phyloP scores from a whole-genome alignment of 2,329 filamentous ascomycete species.

The Ophiobolus disseminans region DNA sequence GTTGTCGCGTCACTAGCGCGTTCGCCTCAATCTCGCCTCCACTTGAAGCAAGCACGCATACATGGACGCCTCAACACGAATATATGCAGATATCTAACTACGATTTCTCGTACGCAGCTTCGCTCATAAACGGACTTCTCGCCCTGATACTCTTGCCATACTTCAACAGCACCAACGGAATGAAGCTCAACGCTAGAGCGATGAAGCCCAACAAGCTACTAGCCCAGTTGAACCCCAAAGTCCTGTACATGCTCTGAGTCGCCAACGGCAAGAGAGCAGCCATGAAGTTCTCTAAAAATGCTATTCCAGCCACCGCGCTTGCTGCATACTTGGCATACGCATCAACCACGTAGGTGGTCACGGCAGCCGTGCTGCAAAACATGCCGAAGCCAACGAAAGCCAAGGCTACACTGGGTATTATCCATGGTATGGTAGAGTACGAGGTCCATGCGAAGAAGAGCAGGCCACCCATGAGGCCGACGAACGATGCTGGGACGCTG shows the following conservation, averaged over 20 bases:
- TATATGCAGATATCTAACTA: too few relatives aligned
- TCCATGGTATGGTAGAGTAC: constrained; percentile 54
- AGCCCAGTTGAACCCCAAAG: constrained; percentile 59
- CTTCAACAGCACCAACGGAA: constrained; percentile 54
- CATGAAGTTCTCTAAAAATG: constrained; percentile 58
- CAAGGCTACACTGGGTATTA: constrained; percentile 56
- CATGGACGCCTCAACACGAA: too few relatives aligned
- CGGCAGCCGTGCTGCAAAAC: constrained; percentile 54
- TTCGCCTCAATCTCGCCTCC: too few relatives aligned
- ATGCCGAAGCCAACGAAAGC: constrained; percentile 59
- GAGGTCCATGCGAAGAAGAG: constrained; percentile 61
- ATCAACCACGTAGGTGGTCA: constrained; percentile 59
- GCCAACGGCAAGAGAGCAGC: constrained; percentile 58
- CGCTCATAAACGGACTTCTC: constrained; percentile 49
- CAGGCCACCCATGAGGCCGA: constrained; percentile 58
- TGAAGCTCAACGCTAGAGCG: constrained; percentile 52
- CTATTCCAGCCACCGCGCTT: constrained; percentile 58
- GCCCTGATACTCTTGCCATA: constrained; percentile 52
- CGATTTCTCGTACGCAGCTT: constrained; percentile 28
- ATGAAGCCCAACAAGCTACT: constrained; percentile 56
- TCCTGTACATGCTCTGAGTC: constrained; percentile 56
- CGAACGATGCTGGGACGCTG: constrained; percentile 52
- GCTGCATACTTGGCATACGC: constrained; percentile 59
- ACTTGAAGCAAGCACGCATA: too few relatives aligned
- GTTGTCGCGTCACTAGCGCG: too few relatives aligned